A percentile compares a stretch with the other conserved stretches of the same genome.
Conservation (phyloP, 805 yeast species). For the Torulaspora microellipsoides region DNA sequence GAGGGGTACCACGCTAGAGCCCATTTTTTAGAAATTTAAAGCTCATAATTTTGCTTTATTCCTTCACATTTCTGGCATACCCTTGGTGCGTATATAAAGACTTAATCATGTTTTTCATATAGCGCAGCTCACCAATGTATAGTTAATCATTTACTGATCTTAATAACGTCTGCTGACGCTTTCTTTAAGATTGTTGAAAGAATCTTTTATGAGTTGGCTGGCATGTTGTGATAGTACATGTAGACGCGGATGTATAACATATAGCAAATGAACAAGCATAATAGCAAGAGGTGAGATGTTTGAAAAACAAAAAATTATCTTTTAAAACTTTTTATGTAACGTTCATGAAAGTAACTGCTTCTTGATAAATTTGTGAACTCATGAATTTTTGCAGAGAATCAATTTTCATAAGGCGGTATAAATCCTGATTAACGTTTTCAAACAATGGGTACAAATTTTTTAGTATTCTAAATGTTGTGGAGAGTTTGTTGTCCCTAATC, state of each 20-base stretch:
- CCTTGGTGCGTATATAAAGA: conserved; percentile 7
- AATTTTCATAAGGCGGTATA: conserved; percentile 57
- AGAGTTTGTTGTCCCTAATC: conserved; percentile 4
- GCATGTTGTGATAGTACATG: not conserved
- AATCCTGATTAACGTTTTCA: conserved; percentile 44
- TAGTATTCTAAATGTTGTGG: conserved; percentile 35
- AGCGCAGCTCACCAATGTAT: conserved; percentile 15
- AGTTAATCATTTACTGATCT: conserved; percentile 9
- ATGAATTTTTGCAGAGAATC: conserved; percentile 74
- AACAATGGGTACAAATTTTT: conserved; percentile 41
- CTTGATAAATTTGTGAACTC: conserved; percentile 38
- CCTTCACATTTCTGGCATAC: conserved; percentile 9
- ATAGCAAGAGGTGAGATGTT: too few relatives aligned
- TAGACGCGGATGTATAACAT: too few relatives aligned
- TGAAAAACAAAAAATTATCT: not conserved
- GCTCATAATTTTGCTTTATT: not conserved
- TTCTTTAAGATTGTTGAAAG: not conserved
- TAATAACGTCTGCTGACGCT: conserved; percentile 1
- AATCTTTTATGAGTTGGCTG: not conserved
- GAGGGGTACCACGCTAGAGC: conserved; percentile 87
- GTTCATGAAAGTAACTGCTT: conserved; percentile 21
- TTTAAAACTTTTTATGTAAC: not conserved
- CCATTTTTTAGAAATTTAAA: conserved; percentile 39
- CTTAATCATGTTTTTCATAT: conserved; percentile 9
- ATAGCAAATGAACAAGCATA: too few relatives aligned